Evolutionary conservation across 306 rosid species (phyloP).

Genomic region (Luffa aegyptiaca): DNA sequence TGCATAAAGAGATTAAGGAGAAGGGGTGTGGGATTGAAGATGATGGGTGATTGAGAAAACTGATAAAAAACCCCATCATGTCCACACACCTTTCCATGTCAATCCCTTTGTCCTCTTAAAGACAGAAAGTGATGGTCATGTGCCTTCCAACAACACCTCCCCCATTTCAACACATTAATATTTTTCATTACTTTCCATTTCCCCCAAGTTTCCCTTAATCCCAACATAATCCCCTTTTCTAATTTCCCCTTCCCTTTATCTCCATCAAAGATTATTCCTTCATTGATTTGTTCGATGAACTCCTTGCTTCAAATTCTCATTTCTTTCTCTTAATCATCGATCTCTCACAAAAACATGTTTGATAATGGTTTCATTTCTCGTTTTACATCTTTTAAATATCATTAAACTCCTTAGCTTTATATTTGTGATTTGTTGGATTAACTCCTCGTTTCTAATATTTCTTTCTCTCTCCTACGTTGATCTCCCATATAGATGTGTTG

Average conservation of each 20-base stretch:
- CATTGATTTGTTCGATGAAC: no score
- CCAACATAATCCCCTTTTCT: constrained; percentile 5
- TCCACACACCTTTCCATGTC: neutral
- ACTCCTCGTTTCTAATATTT: no score
- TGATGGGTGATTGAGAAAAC: neutral
- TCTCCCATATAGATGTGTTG: no score
- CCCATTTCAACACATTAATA: neutral
- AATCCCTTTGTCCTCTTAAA: constrained; percentile 11
- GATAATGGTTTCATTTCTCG: no score
- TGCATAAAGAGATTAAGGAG: neutral
- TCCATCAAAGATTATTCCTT: no score
- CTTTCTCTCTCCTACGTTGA: no score
- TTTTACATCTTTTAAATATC: no score
- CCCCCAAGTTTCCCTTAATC: neutral
- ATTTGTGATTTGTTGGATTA: no score
- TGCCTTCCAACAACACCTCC: neutral
- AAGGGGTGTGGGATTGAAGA: neutral
- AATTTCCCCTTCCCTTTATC: neutral
- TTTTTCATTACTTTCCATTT: neutral
- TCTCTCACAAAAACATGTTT: no score
- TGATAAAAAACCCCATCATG: constrained; percentile 2
- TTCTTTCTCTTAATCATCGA: no score
- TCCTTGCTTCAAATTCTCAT: neutral
- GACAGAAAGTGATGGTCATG: constrained; percentile 8
- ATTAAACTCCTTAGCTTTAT: no score